Base-by-base conservation (phyloP, 78 protist genomes). In the Goniomonas avonlea region DNA sequence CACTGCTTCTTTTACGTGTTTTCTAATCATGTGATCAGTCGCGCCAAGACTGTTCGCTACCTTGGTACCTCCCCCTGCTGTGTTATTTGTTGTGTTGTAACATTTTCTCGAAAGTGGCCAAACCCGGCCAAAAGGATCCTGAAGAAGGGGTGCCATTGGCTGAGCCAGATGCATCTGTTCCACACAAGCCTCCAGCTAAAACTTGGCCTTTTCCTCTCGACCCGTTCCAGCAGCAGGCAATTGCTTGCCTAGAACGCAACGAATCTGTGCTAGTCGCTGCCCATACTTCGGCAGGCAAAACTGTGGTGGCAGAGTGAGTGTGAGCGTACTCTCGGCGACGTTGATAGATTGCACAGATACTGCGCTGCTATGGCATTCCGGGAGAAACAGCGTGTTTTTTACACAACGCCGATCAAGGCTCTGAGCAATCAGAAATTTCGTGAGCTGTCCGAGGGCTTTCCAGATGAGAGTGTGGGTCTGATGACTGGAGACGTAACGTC, bases 221-320 rank as follows among this genome's bases (percentile, higher is more conserved):
- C 50, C n/a, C 11, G 34, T 86, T 86, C 77, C 90, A 86, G 83
- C 4, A 41, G 39, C 77, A 39, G 31, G 1, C 90, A 1, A 38
- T 84, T 40, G 37, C 37, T 11, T 31, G 85, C 35, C n/a, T 83
- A 4, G 85, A 83, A 8, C 3, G 23, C 21, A 37, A 53, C 27
- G 94, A 94, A 27, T 82, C 92, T 7, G 98, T 97, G 25, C 80
- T 97, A 3, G 98, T 97, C 9, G 60, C 97, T 0, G 99, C 99
- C 3, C 99, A 97, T 61, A 97, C 99, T 3, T 93, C 97, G 8
- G 98, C 99, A 2, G 99, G 99, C 13, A 97, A 97, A 69, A 97
- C 99, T 1, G 97, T 95, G 15, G 92, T 93, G 35, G 98, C 98
- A 0, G 93, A 94, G 81, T 68, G 43, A 27, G 75, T 53, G 79